Percentiles rank a stretch among this genome's conserved stretches.
Conservation (phyloP, 192 early-diverging fungal species). For the Podochytrium sp. region DNA sequence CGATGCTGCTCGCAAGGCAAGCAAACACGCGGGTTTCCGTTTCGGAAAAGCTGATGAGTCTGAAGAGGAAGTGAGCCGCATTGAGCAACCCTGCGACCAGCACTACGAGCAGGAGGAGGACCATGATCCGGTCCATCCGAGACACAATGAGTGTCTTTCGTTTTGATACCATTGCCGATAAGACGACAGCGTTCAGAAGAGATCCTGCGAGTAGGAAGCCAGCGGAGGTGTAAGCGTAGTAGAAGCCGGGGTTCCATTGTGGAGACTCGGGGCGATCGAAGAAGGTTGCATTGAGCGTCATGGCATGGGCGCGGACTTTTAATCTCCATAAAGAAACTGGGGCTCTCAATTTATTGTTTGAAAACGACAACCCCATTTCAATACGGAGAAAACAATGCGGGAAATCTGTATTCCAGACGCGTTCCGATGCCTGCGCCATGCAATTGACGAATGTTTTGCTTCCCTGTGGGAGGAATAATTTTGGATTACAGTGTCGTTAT, state of each 20-base stretch:
- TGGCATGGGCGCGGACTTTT: no score
- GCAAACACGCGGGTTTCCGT: not conserved
- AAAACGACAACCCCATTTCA: no score
- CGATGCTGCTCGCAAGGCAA: not conserved
- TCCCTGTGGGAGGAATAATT: no score
- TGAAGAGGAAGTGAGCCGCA: not conserved
- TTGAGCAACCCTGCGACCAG: not conserved
- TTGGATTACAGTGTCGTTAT: no score
- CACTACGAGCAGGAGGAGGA: not conserved
- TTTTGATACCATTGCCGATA: not conserved
- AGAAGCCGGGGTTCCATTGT: not conserved
- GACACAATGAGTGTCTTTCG: not conserved
- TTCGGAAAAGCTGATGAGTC: not conserved
- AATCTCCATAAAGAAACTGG: no score
- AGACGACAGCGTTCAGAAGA: not conserved
- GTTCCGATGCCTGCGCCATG: no score
- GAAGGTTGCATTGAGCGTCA: no score
- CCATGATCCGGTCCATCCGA: not conserved
- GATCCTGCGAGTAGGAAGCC: not conserved
- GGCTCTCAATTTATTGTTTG: no score
- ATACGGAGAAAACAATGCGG: no score
- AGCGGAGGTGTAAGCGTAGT: not conserved
- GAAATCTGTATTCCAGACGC: no score
- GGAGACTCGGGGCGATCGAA: no score
- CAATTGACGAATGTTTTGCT: no score